Percentiles rank a stretch among this genome's conserved stretches.
These are phyloP conservation scores for Neurospora intermedia DNA, from an alignment of 495 filamentous ascomycete genomes.

Conservation along the genomic window DNA sequence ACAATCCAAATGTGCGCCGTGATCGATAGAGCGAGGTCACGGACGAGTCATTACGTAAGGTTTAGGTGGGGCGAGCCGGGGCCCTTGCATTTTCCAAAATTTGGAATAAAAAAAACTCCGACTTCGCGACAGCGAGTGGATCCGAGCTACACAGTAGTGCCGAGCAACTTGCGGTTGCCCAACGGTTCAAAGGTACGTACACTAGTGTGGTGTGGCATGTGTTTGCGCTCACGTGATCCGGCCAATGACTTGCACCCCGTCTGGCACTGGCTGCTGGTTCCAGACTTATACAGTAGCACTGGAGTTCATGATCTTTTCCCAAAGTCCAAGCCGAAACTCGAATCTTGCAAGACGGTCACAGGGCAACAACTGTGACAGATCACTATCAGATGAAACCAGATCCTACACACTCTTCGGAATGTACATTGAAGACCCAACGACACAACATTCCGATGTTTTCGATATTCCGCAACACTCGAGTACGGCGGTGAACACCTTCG, in stretches of 20 bases:
- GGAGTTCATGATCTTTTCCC: not conserved
- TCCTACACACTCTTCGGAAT: not conserved
- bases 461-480: not conserved
- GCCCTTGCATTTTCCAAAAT: not conserved
- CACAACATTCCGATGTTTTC: not conserved
- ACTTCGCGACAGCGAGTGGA: not conserved
- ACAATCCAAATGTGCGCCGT: not conserved
- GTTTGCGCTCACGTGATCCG: not conserved
- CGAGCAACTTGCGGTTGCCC: not conserved
- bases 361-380: not conserved
- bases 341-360: not conserved
- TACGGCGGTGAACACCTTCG: not conserved
- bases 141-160: not conserved
- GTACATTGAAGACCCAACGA: not conserved
- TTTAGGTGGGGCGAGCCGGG: not conserved
- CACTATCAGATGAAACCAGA: not conserved
- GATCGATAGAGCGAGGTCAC: not conserved
- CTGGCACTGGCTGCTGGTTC: not conserved
- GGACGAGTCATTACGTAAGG: not conserved
- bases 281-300: not conserved
- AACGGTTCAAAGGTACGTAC: not conserved
- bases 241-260: not conserved
- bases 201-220: not conserved
- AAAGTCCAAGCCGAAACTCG: not conserved
- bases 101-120: not conserved